These are phyloP conservation scores for Dioszegia aurantiaca DNA, from an alignment of 768 basidiomycete genomes.

Conservation along the genomic window DNA sequence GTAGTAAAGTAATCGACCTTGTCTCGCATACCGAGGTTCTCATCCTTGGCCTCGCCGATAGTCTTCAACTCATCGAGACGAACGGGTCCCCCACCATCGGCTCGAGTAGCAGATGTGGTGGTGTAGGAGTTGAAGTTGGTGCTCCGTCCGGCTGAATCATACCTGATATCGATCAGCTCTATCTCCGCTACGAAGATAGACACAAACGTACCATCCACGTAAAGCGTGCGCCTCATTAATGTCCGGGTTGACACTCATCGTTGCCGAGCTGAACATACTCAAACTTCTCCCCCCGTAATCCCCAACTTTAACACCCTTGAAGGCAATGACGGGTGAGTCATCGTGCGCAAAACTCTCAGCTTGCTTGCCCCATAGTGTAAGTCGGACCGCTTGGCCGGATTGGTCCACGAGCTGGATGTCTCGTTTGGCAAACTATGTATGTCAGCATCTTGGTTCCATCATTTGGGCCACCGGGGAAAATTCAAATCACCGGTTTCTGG, in stretches of 20 bases:
- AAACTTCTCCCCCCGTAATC: conserved; percentile 89
- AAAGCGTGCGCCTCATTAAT: conserved; percentile 81
- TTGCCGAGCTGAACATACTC: conserved; percentile 75
- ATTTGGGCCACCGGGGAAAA: background rate
- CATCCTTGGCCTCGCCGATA: conserved; percentile 73
- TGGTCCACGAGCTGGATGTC: conserved; percentile 85
- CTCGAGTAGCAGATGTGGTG: conserved; percentile 53
- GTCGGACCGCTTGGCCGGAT: conserved; percentile 69
- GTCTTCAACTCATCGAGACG: conserved; percentile 71
- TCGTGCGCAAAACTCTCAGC: conserved; percentile 73
- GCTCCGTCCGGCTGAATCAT: conserved; percentile 65
- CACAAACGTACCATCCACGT: conserved; percentile 69
- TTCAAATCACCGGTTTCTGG: conserved; percentile 61
- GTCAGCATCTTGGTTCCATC: conserved; percentile 15
- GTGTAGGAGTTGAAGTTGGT: conserved; percentile 72
- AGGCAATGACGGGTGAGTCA: conserved; percentile 73
- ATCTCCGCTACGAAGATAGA: background rate
- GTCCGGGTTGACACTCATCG: conserved; percentile 82
- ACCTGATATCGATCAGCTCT: conserved; percentile 55
- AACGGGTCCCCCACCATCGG: conserved; percentile 18
- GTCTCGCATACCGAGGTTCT: conserved; percentile 70
- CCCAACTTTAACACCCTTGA: conserved; percentile 89
- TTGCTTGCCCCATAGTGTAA: conserved; percentile 95
- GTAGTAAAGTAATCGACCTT: conserved; percentile 75
- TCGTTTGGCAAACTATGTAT: conserved; percentile 71